Evolutionary conservation across 2,329 filamentous ascomycete genomes (phyloP), one percentile per base, ranked within the genome.

Genomic region (Amauroascus niger): DNA sequence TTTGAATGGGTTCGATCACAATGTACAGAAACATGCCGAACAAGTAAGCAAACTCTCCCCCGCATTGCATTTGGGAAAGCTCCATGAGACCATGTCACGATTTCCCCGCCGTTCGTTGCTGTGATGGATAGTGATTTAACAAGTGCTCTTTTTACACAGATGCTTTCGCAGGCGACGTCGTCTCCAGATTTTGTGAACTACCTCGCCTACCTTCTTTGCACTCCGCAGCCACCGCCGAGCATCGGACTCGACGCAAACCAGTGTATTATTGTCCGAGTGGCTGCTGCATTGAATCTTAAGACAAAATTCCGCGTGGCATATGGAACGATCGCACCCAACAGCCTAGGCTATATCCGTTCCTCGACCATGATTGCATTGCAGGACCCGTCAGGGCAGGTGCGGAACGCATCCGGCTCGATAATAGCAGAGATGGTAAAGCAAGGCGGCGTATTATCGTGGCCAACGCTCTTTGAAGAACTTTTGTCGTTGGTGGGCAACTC

Each of bases 151-250:
- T 20, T 32, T 22, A 24, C 18, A 54, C 63, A 97, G 93, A 94
- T 97, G 88, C 87, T 98, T 63, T 78, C 82, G 60, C 87, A 95
- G 74, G 93, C 91, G 57, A 94, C 88, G 68, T 74, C 78, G 50
- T 93, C 87, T 9, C 90, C 90, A 47, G 91, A 97, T 69, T 87
- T 96, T 76, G 91, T 94, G 76, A 97, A 97, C 73, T 98, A 98
- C 71, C 83, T 98, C 43, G 87, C 88, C 62, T 96, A 87, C 71
- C 80, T 98, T 58, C 88, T 95, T 71, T 88, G 87, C 56, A 88
- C 80, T 62, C 69, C 81, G 54, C 77, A 82, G 59, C 74, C 77
- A 49, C 69, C 73, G 52, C 81, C 86, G 45, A 71, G 60, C 8
- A 58, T 72, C 75, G 54, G 82, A 76, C 58, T 74, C 87, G 65